Percentiles rank a stretch among this genome's conserved stretches.
phyloP scores from a whole-genome alignment of 2,329 filamentous ascomycete species.

The Colletotrichum spaethianum region DNA sequence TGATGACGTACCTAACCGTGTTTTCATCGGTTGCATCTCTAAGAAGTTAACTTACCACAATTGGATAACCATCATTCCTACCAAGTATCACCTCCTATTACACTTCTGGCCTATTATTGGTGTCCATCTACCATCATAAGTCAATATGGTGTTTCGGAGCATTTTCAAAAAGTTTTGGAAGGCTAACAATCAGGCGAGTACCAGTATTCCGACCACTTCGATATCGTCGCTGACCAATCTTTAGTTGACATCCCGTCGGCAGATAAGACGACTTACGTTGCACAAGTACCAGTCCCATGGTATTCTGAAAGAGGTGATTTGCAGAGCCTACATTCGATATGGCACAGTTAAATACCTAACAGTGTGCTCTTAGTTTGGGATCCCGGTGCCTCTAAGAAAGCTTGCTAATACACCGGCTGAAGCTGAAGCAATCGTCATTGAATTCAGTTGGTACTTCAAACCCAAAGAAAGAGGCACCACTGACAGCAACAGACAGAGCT shows the following conservation, averaged over 20 bases:
- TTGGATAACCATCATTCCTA: not conserved
- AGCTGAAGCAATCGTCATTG: conserved; percentile 41
- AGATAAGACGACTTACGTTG: conserved; percentile 12
- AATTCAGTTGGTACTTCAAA: conserved; percentile 44
- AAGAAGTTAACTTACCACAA: too few relatives aligned
- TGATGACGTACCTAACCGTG: conserved; percentile 2
- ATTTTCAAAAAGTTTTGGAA: not conserved
- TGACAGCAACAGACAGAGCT: conserved; percentile 39
- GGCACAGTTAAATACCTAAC: not conserved
- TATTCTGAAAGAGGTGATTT: conserved; percentile 19
- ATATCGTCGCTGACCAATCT: not conserved
- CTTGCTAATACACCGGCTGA: conserved; percentile 44
- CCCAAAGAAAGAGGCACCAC: too few relatives aligned
- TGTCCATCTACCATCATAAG: not conserved
- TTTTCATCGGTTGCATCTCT: not conserved
- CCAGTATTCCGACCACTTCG: too few relatives aligned
- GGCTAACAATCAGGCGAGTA: not conserved
- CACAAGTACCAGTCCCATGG: conserved; percentile 12
- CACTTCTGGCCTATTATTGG: too few relatives aligned
- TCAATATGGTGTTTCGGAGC: not conserved
- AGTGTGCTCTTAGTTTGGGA: conserved; percentile 43
- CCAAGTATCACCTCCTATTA: fast-evolving
- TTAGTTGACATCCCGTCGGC: not conserved
- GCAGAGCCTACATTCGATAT: too few relatives aligned
- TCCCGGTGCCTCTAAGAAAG: conserved; percentile 45